phyloP scores from a whole-genome alignment of 176 grass and related monocot species.

The Tuctoria greenei region DNA sequence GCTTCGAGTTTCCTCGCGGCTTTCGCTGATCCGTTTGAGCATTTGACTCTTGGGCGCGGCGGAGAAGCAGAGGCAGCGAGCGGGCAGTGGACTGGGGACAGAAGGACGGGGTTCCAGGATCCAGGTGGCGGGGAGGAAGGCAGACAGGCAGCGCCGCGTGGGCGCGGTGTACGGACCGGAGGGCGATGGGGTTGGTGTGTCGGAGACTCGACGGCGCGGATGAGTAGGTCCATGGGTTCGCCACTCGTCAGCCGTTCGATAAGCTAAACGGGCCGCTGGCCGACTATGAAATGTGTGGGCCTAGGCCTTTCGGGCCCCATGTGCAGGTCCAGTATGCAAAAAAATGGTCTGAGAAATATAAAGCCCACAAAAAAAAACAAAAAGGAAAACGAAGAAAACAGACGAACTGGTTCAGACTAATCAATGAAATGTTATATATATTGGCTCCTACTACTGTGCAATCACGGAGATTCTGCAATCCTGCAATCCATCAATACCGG shows the following conservation, averaged over 20 bases:
- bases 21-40: constrained; percentile 20
- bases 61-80: constrained; percentile 18
- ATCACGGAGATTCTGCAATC: no score
- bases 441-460: no score
- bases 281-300: not conserved
- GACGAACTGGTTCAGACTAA: not conserved
- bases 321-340: no score
- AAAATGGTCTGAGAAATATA: no score
- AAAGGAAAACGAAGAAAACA: not conserved
- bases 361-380: no score
- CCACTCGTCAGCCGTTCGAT: not conserved
- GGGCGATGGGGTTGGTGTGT: not conserved
- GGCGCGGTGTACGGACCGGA: not conserved
- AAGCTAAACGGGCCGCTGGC: not conserved
- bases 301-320: not conserved
- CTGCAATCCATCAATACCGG: no score
- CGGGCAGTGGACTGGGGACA: not conserved
- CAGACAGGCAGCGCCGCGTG: not conserved
- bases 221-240: not conserved
- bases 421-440: not conserved
- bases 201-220: not conserved
- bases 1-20: not conserved
- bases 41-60: constrained; percentile 9
- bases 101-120: not conserved
- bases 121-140: not conserved